Evolutionary conservation across 1,284 basidiomycete species (phyloP).

Genomic region (Fomes fomentarius): DNA sequence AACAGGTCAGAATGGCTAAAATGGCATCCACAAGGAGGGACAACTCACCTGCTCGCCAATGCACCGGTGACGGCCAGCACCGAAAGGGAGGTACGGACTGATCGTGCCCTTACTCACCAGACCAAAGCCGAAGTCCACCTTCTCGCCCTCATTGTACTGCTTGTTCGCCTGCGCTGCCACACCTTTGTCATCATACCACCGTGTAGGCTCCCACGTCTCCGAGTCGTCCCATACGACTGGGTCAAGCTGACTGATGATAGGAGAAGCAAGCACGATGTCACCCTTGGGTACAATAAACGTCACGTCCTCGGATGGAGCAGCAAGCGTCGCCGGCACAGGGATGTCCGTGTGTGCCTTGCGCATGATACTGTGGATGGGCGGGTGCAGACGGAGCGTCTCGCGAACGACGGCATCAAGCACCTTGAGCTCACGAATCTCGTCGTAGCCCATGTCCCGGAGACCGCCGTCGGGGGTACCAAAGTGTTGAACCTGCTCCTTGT

Average conservation of each 20-base stretch:
- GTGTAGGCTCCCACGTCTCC: conserved; percentile 74
- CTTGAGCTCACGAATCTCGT: conserved; percentile 84
- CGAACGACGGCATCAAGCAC: conserved; percentile 90
- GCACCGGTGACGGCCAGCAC: conserved; percentile 93
- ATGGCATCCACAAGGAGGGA: not conserved
- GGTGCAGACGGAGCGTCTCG: conserved; percentile 91
- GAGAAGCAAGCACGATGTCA: conserved; percentile 89
- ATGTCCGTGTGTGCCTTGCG: conserved; percentile 89
- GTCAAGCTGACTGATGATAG: conserved; percentile 90
- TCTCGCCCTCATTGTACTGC: conserved; percentile 82
- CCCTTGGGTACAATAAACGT: conserved; percentile 91
- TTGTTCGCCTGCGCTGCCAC: conserved; percentile 78
- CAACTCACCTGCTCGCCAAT: conserved; percentile 85
- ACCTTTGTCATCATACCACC: conserved; percentile 86
- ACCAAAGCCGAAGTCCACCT: conserved; percentile 96
- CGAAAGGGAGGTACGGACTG: conserved; percentile 94
- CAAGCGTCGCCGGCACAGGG: conserved; percentile 80
- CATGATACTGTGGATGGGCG: conserved; percentile 92
- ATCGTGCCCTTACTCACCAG: conserved; percentile 92
- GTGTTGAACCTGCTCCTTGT: conserved; percentile 86
- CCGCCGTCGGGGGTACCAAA: conserved; percentile 84
- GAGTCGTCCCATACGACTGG: conserved; percentile 82
- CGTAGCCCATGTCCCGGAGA: conserved; percentile 84
- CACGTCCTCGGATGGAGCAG: conserved; percentile 73
- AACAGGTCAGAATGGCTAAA: conserved; percentile 11